Percentiles rank a stretch among this genome's conserved stretches.
These are phyloP conservation scores for Sanguinoderma infundibulare DNA, from an alignment of 1,284 basidiomycete genomes.

Conservation along the genomic window DNA sequence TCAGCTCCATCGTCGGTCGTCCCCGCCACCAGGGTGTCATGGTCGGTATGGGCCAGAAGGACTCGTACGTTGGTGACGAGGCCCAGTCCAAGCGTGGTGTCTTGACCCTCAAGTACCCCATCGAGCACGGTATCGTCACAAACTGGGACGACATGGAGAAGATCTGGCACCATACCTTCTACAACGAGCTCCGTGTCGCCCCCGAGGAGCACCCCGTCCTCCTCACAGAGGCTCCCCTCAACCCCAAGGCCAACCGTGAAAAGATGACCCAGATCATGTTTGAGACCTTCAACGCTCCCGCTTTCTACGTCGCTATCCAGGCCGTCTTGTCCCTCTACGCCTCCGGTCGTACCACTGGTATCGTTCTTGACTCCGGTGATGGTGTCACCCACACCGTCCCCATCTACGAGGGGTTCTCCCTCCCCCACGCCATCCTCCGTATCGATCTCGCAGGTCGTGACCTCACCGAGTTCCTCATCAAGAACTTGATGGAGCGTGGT, in stretches of 20 bases:
- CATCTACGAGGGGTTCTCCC: conserved; percentile 95
- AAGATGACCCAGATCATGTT: conserved; percentile 99
- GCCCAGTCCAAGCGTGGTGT: conserved; percentile 97
- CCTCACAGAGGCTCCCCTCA: conserved; percentile 91
- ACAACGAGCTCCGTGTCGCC: conserved; percentile 84
- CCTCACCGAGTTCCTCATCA: conserved; percentile 91
- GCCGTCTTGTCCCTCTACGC: conserved; percentile 93
- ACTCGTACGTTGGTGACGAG: conserved; percentile 91
- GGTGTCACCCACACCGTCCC: conserved; percentile 95
- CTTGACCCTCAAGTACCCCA: conserved; percentile 88
- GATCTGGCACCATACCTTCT: conserved; percentile 94
- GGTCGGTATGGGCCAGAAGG: conserved; percentile 89
- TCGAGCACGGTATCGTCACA: conserved; percentile 88
- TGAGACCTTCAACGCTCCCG: conserved; percentile 94
- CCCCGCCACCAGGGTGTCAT: conserved; percentile 93
- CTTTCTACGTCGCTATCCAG: conserved; percentile 94
- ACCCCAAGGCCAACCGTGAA: conserved; percentile 94
- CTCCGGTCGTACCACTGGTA: conserved; percentile 91
- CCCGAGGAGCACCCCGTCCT: conserved; percentile 95
- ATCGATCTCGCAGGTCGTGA: conserved; percentile 96
- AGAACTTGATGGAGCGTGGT: conserved; percentile 93
- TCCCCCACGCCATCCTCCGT: conserved; percentile 94
- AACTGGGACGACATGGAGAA: conserved; percentile 99
- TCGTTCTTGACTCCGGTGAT: conserved; percentile 93
- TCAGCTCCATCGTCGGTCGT: conserved; percentile 88